Conservation (phyloP, 345 rosid genomes). For the Pistacia integerrima region DNA sequence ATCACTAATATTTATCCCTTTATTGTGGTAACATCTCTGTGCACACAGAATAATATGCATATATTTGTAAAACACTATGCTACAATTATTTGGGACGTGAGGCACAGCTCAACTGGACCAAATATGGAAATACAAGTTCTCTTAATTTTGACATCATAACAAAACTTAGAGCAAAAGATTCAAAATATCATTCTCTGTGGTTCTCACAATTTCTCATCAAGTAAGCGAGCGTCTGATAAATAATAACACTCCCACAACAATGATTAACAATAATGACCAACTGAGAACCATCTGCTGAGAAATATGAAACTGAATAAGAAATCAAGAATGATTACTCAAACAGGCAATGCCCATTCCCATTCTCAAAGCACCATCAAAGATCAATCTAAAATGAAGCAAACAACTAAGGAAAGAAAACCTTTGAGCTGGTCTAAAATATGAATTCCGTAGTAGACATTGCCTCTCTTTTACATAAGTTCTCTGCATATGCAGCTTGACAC, state of each 20-base stretch:
- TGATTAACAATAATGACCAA: neutral
- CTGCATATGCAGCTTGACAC: slow-evolving; percentile 47
- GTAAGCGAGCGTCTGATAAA: neutral
- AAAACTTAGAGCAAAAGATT: neutral
- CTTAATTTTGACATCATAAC: neutral
- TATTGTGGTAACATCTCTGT: neutral
- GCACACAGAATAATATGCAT: neutral
- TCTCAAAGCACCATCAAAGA: neutral
- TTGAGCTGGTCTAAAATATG: slow-evolving; percentile 27
- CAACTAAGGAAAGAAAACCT: slow-evolving; percentile 29
- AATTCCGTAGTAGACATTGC: slow-evolving; percentile 20
- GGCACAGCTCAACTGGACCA: neutral
- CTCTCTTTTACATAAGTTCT: slow-evolving; percentile 23
- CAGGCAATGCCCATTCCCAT: neutral
- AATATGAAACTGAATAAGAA: no score
- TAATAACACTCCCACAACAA: neutral
- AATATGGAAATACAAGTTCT: neutral
- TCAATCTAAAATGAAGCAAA: neutral
- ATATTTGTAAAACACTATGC: neutral
- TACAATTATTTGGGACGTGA: neutral
- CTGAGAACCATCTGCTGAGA: neutral
- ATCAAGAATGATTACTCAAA: neutral
- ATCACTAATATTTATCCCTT: neutral
- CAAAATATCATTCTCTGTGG: neutral
- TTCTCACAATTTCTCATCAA: neutral